Conservation (phyloP, 345 rosid species). For the Rubroshorea leprosula region DNA sequence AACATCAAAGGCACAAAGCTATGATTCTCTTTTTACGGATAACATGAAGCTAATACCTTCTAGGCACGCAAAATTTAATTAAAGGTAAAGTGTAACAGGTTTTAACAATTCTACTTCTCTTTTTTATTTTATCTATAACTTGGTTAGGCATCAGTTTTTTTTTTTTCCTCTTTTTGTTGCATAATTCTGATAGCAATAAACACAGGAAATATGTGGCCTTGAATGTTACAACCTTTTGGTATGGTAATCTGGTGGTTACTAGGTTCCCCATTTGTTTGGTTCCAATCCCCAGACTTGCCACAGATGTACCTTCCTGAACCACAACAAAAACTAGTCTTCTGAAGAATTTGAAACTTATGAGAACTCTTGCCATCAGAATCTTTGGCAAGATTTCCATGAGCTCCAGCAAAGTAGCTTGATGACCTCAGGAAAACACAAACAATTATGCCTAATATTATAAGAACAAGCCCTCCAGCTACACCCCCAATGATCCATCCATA, state of each 20-base stretch:
- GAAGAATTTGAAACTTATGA: constrained; percentile 79
- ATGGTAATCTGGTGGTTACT: constrained; percentile 53
- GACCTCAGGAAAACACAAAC: constrained; percentile 60
- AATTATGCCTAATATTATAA: constrained; percentile 42
- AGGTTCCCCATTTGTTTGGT: constrained; percentile 57
- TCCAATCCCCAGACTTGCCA: constrained; percentile 61
- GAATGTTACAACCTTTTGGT: constrained; percentile 50
- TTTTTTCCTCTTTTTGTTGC: neutral
- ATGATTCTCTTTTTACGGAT: no score
- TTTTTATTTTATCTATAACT: no score
- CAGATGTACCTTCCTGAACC: constrained; percentile 76
- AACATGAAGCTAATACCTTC: no score
- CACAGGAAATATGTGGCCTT: neutral
- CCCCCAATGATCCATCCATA: constrained; percentile 86
- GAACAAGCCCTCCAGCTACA: constrained; percentile 57
- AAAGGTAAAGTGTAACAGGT: no score
- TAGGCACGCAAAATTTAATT: no score
- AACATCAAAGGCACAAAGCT: no score
- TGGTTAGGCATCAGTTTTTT: neutral
- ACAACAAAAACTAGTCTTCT: constrained; percentile 79
- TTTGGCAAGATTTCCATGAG: constrained; percentile 29
- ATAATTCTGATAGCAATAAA: constrained; percentile 5
- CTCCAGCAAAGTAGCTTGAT: constrained; percentile 42
- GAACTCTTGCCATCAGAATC: constrained; percentile 40
- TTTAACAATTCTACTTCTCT: no score